Base-by-base conservation (phyloP, 2,329 filamentous ascomycete species). In the Dendryphion nanum region DNA sequence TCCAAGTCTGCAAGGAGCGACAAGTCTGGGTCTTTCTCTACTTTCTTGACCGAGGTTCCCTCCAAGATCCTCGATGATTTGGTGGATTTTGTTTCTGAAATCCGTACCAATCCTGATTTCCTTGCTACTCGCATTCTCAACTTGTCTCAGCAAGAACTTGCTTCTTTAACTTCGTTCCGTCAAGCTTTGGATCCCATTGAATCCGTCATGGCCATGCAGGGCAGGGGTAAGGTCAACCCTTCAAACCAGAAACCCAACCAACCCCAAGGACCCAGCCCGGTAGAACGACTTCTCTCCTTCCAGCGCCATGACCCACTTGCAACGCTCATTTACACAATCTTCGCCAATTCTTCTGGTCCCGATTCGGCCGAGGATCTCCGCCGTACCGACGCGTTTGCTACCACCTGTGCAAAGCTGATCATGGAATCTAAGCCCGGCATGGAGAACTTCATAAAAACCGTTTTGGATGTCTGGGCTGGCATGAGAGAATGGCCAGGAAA, bases 401-500 rank as follows among this genome's bases (percentile, higher is more conserved):
- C 85, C 10, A 82, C 86, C 21, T 89, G 90, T 65, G 89, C 91
- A 24, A 84, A 83, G 51, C 74, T 97, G 48, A 86, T 97, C 39
- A 80, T 81, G 32, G 81, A 89, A 46, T 82, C 81, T 55, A 89
- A 85, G 59, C 81, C 80, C 20, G 86, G 82, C 38, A 83, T 84
- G 48, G 86, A 93, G 59, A 83, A 86, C 40, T 85, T 96, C 40
- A 76, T 96, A 41, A 83, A 87, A 47, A 84, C 86, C 33, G 81
- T 96, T 21, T 76, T 98, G 35, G 90, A 93, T 64, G 83, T 88
- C 40, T 97, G 89, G 86, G 83, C 87, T 35, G 77, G 82, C 39
- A 86, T 90, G 77, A 82, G 87, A 45, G 84, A 90, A 64, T 97
- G 91, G 90, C 86, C 88, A 28, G 89, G 89, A 40, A 89, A 85